A percentile compares a stretch with the other conserved stretches of the same genome.
These are phyloP conservation scores for Delphinella strobiligena DNA, from an alignment of 2,329 filamentous ascomycete species.

Conservation along the genomic window DNA sequence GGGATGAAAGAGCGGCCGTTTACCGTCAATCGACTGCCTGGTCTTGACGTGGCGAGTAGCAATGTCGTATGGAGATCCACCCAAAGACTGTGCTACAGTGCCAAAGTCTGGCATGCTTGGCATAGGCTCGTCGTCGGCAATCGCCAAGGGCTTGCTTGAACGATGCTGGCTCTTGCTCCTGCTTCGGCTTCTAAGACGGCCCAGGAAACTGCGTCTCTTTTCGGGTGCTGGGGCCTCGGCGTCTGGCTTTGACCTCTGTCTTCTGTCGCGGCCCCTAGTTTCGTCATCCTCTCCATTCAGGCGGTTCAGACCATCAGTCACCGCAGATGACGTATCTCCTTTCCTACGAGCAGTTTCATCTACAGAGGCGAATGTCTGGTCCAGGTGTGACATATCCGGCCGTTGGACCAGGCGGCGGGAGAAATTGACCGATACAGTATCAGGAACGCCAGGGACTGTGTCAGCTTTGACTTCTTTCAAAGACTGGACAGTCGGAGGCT, in stretches of 20 bases:
- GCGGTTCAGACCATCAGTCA: background rate
- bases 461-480: conserved; percentile 1
- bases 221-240: conserved; percentile 6
- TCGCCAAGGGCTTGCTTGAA: conserved; percentile 9
- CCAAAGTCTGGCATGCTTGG: conserved; percentile 25
- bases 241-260: background rate
- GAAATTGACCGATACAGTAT: conserved; percentile 23
- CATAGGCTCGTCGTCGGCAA: conserved; percentile 11
- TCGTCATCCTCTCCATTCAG: conserved; percentile 1
- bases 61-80: conserved; percentile 32
- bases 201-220: conserved; percentile 10
- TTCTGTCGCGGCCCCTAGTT: conserved; percentile 5
- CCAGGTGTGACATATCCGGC: conserved; percentile 25
- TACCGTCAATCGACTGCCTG: conserved; percentile 6
- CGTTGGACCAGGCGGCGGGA: conserved; percentile 20
- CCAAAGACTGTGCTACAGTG: conserved; percentile 29
- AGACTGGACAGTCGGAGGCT: background rate
- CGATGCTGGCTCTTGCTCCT: conserved; percentile 15
- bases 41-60: conserved; percentile 17
- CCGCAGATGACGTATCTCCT: background rate
- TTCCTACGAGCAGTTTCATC: background rate
- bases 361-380: conserved; percentile 22
- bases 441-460: conserved; percentile 14
- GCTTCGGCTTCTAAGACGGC: conserved; percentile 13
- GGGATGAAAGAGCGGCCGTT: conserved; percentile 5